A percentile compares a stretch with the other conserved stretches of the same genome.
Evolutionary conservation across 2,329 filamentous ascomycete species (phyloP).

Genomic region (Ophiostoma sp.): DNA sequence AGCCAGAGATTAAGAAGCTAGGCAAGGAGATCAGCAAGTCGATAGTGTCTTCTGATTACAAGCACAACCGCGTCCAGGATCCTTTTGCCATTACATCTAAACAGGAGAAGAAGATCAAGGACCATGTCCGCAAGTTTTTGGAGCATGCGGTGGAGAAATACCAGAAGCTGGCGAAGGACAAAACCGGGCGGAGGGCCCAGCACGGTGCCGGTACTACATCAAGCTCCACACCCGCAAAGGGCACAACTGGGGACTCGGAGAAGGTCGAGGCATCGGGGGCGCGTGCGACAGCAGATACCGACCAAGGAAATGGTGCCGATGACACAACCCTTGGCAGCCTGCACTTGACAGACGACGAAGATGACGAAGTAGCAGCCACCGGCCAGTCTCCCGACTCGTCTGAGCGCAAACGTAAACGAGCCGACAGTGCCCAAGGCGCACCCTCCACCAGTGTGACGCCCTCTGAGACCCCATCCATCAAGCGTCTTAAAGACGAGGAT

Average conservation of each 20-base stretch:
- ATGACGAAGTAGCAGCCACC: constrained; percentile 21
- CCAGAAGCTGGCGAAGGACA: constrained; percentile 59
- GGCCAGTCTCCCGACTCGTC: constrained; percentile 42
- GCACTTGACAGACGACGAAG: constrained; percentile 40
- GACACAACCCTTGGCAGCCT: constrained; percentile 14
- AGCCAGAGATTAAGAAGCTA: constrained; percentile 63
- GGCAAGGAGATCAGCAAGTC: constrained; percentile 73
- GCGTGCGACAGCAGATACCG: neutral
- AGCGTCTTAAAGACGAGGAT: constrained; percentile 48
- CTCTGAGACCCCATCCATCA: constrained; percentile 51
- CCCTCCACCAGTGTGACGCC: constrained; percentile 43
- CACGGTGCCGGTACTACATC: neutral
- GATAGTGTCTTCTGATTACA: constrained; percentile 85
- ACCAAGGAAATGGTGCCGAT: neutral
- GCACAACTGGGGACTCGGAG: neutral
- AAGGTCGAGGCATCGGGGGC: neutral
- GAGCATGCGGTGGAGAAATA: constrained; percentile 80
- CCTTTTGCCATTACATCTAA: constrained; percentile 69
- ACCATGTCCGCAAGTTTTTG: constrained; percentile 77
- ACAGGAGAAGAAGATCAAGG: constrained; percentile 75
- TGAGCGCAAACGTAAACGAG: constrained; percentile 62
- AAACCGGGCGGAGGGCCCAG: constrained; percentile 39
- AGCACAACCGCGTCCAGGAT: constrained; percentile 77
- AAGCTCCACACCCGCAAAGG: neutral
- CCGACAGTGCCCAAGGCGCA: constrained; percentile 33